Base-by-base conservation (phyloP, 345 rosid genomes). In the Isatis tinctoria region DNA sequence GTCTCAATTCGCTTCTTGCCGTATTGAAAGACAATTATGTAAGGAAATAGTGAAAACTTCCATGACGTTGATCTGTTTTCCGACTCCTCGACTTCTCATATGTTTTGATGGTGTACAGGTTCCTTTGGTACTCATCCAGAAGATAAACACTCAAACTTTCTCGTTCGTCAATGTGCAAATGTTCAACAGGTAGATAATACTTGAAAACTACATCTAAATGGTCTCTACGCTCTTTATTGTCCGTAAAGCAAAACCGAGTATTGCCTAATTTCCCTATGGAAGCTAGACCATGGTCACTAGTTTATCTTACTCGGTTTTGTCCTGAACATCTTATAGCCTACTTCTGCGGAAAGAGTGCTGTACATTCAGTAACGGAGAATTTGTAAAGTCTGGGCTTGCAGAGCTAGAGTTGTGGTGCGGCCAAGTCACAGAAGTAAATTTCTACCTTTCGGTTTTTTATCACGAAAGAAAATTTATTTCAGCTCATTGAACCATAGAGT, bases 301-400 rank as follows among this genome's bases (percentile, higher is more conserved):
- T 32, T 32, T 45, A 37, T 28, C 47, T 62, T 27, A 61, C 45
- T 41, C 28, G 75, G 12, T 59, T 76, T 47, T 75, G 16, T 7
- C 6, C 18, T 60, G 62, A 20, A 52, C 22, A 64, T 61, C 68
- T 49, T 80, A 60, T 81, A 92, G 98, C 79, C 93, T 96, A 70
- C 99, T 96, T 61, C 82, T 96, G 59, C 97, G 97, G 28, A 96
- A 97, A 26, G 99, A 96, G 83, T 96, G 99, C 16, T 96, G 99
- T 84, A 92, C 98, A 75, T 96, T 96, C 73, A 96, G 98, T 83
- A 96, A 96, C 37, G 98, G 99, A 41, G 99, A 95, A 81, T 90
- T 83, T 75, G 97, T 96, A 32, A 96, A 96, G 81, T 37, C 99
- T 64, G 99, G 99, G 53, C 85, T 96, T 78, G 99, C 99, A 44